Conservation (phyloP, 1,284 basidiomycete genomes). For the Coriolopsis trogii region DNA sequence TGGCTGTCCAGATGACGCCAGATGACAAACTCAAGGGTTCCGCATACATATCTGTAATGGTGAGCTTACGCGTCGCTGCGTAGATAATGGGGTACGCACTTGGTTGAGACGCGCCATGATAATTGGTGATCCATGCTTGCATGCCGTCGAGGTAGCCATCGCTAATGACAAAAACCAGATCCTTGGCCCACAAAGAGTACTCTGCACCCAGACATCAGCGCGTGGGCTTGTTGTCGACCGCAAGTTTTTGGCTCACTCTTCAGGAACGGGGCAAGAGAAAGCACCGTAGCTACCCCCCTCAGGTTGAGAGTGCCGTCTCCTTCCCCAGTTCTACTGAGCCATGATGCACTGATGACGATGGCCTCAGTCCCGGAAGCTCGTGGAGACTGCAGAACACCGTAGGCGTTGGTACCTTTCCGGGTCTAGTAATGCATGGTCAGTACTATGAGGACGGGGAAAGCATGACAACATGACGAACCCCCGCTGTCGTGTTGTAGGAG, state of each 20-base stretch:
- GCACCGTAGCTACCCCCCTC: slow-evolving; percentile 82
- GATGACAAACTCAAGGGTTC: slow-evolving; percentile 67
- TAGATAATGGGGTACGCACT: slow-evolving; percentile 63
- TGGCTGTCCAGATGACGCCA: slow-evolving; percentile 92
- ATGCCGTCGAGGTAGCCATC: slow-evolving; percentile 91
- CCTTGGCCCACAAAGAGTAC: slow-evolving; percentile 93
- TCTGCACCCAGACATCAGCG: slow-evolving; percentile 46
- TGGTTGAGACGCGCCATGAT: slow-evolving; percentile 71
- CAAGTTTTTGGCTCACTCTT: slow-evolving; percentile 58
- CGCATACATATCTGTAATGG: slow-evolving; percentile 66
- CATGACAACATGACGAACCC: slow-evolving; percentile 40
- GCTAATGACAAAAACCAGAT: slow-evolving; percentile 88
- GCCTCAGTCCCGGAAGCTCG: slow-evolving; percentile 90
- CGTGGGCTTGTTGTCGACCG: background rate
- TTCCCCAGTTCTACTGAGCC: slow-evolving; percentile 70
- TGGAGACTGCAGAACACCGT: slow-evolving; percentile 82
- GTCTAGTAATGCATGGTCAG: slow-evolving; percentile 36
- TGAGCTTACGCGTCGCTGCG: too few relatives aligned
- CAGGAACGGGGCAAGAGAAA: slow-evolving; percentile 83
- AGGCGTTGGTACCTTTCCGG: slow-evolving; percentile 74
- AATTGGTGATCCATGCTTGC: slow-evolving; percentile 88
- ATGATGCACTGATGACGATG: slow-evolving; percentile 88
- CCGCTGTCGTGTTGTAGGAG: slow-evolving; percentile 49
- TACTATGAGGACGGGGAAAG: slow-evolving; percentile 6
- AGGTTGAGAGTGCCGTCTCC: slow-evolving; percentile 71